Conservation (phyloP, 1,139 yeast species). For the Saccharomyces pastorianus region DNA sequence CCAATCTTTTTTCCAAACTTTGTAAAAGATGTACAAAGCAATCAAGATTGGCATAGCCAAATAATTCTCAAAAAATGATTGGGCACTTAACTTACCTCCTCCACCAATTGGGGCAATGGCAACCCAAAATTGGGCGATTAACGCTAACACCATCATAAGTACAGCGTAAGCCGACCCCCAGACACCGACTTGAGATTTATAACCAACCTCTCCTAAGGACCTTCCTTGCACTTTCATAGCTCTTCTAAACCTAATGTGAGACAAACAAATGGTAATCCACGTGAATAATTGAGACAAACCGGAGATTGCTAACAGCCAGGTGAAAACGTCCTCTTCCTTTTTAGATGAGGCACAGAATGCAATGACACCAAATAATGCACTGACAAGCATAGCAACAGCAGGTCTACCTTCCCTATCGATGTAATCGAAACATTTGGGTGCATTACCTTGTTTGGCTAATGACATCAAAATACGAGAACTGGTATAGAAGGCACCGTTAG, state of each 20-base stretch:
- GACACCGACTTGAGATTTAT: constrained; percentile 43
- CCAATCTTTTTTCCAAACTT: constrained; percentile 48
- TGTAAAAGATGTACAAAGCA: constrained; percentile 44
- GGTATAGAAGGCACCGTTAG: constrained; percentile 48
- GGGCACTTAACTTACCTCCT: constrained; percentile 35
- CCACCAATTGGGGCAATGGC: constrained; percentile 55
- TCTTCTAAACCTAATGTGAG: constrained; percentile 51
- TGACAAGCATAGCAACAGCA: constrained; percentile 41
- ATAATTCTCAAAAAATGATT: constrained; percentile 48
- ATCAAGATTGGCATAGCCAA: constrained; percentile 54
- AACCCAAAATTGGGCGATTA: constrained; percentile 55
- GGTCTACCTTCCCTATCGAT: constrained; percentile 58
- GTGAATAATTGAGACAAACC: constrained; percentile 55
- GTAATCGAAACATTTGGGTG: constrained; percentile 48
- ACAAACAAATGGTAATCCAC: constrained; percentile 50
- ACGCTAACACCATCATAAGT: constrained; percentile 38
- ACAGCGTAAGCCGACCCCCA: constrained; percentile 44
- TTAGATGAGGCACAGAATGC: constrained; percentile 49
- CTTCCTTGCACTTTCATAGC: constrained; percentile 50
- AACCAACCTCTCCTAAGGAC: constrained; percentile 42
- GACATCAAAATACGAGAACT: constrained; percentile 52
- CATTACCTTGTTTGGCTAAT: constrained; percentile 49
- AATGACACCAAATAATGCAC: constrained; percentile 44
- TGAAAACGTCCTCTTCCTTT: constrained; percentile 45
- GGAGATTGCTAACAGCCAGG: constrained; percentile 54